Evolutionary conservation across 768 basidiomycete species (phyloP), one percentile per base, ranked within the genome.

Genomic region (Cantharellus cinnabarinus): DNA sequence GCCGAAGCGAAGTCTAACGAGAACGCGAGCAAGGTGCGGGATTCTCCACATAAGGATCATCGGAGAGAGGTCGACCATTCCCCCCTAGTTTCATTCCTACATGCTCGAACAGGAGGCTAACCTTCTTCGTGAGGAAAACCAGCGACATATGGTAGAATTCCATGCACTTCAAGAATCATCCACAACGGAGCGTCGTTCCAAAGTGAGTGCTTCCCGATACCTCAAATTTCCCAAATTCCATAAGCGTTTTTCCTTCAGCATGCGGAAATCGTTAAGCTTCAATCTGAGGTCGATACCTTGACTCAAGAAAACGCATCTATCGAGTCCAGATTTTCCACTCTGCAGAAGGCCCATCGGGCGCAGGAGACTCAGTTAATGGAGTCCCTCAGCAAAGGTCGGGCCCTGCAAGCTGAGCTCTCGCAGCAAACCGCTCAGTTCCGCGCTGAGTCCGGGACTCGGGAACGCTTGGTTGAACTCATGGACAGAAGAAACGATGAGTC

Each of bases 401-500:
- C 80, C 59, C 74, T 93, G 42, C 80, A 79, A 41, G 80, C 82
- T 3, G 81, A 83, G 62, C 73, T 91, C 7, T 89, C 87, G 2
- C 86, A 88, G 64, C 84, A 88, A 64, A 89, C 94, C 64, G 80
- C 83, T 0, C 81, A 80, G 1, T 93, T 88, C 67, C 76, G 83
- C 0, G 78, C 76, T 60, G 91, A 97, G 67, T 80, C 82, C 2
- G 79, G 76, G 44, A 79, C 80, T 7, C 70, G 91, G 63, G 78
- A 79, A 60, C 76, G 89, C 39, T 74, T 95, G 15, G 82, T 91
- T 5, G 72, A 77, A 4, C 79, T 91, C 74, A 82, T 95, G 75
- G 89, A 97, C 68, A 83, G 83, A 59, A 77, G 91, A 42, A 89
- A 91, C 67, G 80, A 81, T 57, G 85, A 91, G 62, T 79, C 87